phyloP scores from a whole-genome alignment of 1,284 basidiomycete genomes.

The Cutaneotrichosporon curvatum region DNA sequence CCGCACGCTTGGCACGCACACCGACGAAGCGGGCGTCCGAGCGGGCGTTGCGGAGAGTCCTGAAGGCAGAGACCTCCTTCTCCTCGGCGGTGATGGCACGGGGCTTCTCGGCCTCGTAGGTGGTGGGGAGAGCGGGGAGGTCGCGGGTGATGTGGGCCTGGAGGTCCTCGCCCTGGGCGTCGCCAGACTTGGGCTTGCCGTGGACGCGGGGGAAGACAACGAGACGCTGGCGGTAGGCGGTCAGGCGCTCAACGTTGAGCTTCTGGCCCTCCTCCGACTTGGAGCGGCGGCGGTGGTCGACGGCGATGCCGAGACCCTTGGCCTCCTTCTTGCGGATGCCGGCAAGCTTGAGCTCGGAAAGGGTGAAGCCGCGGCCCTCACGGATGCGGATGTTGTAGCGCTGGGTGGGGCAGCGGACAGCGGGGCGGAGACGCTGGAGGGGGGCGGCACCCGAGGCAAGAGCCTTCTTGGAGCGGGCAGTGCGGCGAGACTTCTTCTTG shows the following conservation, averaged over 20 bases:
- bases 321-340: conserved; percentile 94
- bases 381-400: conserved; percentile 99
- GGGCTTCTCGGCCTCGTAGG: conserved; percentile 70
- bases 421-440: conserved; percentile 85
- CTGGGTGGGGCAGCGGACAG: conserved; percentile 91
- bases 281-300: conserved; percentile 97
- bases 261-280: conserved; percentile 95
- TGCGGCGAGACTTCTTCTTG: conserved; percentile 92
- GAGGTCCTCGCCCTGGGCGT: conserved; percentile 84
- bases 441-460: conserved; percentile 88
- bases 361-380: conserved; percentile 94
- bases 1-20: conserved; percentile 62
- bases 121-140: conserved; percentile 61
- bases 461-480: conserved; percentile 86
- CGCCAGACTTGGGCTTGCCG: conserved; percentile 91
- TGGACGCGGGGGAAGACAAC: conserved; percentile 92
- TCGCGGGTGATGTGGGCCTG: conserved; percentile 68
- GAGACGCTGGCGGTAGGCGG: conserved; percentile 76
- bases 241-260: conserved; percentile 89
- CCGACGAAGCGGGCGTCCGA: conserved; percentile 81
- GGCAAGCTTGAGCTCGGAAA: conserved; percentile 92
- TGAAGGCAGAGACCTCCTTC: conserved; percentile 81
- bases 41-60: conserved; percentile 78
- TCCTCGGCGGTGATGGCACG: conserved; percentile 92
- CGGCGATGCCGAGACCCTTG: conserved; percentile 83